Conservation (phyloP, 2,329 filamentous ascomycete species). For the Alternaria triticina region DNA sequence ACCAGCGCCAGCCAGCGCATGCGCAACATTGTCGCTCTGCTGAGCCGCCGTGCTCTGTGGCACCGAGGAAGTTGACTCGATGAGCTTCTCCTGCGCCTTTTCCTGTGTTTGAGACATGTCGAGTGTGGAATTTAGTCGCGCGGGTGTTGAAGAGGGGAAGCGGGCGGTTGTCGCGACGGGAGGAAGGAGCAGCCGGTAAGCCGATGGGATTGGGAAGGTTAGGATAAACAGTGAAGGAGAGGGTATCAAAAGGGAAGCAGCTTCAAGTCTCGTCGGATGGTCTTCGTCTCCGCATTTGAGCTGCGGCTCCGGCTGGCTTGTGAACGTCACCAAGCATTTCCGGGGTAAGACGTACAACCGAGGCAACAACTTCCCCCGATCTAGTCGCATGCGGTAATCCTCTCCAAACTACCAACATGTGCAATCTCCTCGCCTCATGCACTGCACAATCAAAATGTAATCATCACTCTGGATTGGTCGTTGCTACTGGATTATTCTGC, state of each 20-base stretch:
- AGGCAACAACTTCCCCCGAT: constrained; percentile 33
- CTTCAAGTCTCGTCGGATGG: constrained; percentile 10
- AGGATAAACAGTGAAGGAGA: not conserved
- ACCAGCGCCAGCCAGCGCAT: constrained; percentile 90
- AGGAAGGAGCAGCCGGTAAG: constrained; percentile 1
- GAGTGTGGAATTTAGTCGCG: not conserved
- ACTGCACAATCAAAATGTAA: not conserved
- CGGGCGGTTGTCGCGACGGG: not conserved
- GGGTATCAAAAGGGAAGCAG: constrained; percentile 12
- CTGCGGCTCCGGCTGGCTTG: constrained; percentile 38
- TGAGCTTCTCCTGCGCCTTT: constrained; percentile 43
- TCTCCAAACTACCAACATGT: constrained; percentile 15
- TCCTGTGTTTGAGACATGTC: constrained; percentile 39
- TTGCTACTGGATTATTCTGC: not conserved
- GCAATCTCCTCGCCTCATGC: constrained; percentile 4
- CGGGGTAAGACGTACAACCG: constrained; percentile 34
- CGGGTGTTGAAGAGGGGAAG: constrained; percentile 8
- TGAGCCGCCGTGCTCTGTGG: constrained; percentile 70
- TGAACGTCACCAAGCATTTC: constrained; percentile 41
- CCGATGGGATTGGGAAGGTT: not conserved
- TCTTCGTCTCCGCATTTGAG: constrained; percentile 31
- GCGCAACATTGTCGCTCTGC: constrained; percentile 95
- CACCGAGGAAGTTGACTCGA: constrained; percentile 40
- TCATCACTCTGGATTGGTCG: not conserved
- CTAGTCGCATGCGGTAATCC: constrained; percentile 11